Evolutionary conservation across 164 flowering plant genomes (phyloP).

Genomic region (Tetracentron sinense): DNA sequence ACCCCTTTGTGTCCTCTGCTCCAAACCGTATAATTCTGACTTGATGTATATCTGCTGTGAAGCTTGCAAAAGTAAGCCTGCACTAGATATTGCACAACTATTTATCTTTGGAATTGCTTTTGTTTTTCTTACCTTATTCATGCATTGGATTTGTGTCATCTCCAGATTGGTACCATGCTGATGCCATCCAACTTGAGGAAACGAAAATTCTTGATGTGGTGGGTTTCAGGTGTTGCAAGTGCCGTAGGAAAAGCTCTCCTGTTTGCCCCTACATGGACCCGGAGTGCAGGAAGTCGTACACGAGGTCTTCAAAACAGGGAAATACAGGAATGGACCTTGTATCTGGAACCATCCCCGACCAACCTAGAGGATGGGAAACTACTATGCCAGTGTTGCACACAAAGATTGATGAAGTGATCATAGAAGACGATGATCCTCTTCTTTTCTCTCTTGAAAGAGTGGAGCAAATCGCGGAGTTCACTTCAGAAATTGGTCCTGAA

Average conservation of each 20-base stretch:
- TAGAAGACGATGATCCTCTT: slow-evolving; percentile 51
- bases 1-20: slow-evolving; percentile 61
- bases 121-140: background rate
- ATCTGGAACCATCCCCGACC: slow-evolving; percentile 24
- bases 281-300: slow-evolving; percentile 18
- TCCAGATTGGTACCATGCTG: slow-evolving; percentile 96
- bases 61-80: slow-evolving; percentile 63
- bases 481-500: slow-evolving; percentile 27
- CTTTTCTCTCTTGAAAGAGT: slow-evolving; percentile 49
- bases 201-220: slow-evolving; percentile 52
- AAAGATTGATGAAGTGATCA: slow-evolving; percentile 27
- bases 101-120: background rate
- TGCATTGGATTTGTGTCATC: slow-evolving; percentile 2
- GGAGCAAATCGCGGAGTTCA: slow-evolving; percentile 41
- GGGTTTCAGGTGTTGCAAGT: slow-evolving; percentile 88
- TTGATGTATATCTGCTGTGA: slow-evolving; percentile 79
- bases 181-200: slow-evolving; percentile 78
- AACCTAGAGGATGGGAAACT: slow-evolving; percentile 24
- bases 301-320: slow-evolving; percentile 32
- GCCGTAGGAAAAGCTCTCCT: slow-evolving; percentile 69
- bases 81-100: background rate
- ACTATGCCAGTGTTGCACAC: slow-evolving; percentile 21
- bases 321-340: too few species aligned
- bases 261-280: slow-evolving; percentile 57
- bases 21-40: slow-evolving; percentile 57